phyloP scores from a whole-genome alignment of 2,329 filamentous ascomycete genomes.

The Stemphylium vesicarium region DNA sequence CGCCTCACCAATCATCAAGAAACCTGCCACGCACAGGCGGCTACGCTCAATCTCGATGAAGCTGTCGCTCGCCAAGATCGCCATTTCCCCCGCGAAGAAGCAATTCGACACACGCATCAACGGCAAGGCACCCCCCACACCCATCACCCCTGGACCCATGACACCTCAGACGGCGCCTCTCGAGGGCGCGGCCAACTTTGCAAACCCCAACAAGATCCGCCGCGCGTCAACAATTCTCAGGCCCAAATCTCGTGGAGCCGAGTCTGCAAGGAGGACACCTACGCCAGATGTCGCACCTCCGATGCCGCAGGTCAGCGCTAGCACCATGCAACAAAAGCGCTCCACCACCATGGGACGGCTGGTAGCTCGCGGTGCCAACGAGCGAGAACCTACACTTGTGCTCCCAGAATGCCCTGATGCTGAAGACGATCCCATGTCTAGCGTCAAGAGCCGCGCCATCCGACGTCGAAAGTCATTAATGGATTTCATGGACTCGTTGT shows the following conservation, averaged over 20 bases:
- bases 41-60: constrained; percentile 48
- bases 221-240: constrained; percentile 41
- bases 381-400: constrained; percentile 43
- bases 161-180: constrained; percentile 44
- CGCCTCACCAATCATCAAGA: constrained; percentile 44
- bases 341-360: constrained; percentile 27
- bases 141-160: constrained; percentile 33
- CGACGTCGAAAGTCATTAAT: constrained; percentile 48
- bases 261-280: constrained; percentile 23
- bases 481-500: constrained; percentile 39
- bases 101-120: constrained; percentile 39
- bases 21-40: constrained; percentile 44
- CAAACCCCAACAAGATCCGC: constrained; percentile 34
- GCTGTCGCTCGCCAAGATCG: constrained; percentile 47
- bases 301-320: constrained; percentile 22
- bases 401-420: constrained; percentile 41
- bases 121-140: constrained; percentile 34
- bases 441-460: constrained; percentile 36
- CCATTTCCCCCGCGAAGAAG: constrained; percentile 43
- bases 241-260: constrained; percentile 29
- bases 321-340: constrained; percentile 24
- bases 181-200: constrained; percentile 26
- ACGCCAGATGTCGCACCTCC: constrained; percentile 36
- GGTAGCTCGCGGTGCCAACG: constrained; percentile 45
- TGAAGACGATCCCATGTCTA: constrained; percentile 22